These are phyloP conservation scores for Stagonosporopsis cucurbitacearum DNA, from an alignment of 2,329 filamentous ascomycete genomes.

Conservation along the genomic window DNA sequence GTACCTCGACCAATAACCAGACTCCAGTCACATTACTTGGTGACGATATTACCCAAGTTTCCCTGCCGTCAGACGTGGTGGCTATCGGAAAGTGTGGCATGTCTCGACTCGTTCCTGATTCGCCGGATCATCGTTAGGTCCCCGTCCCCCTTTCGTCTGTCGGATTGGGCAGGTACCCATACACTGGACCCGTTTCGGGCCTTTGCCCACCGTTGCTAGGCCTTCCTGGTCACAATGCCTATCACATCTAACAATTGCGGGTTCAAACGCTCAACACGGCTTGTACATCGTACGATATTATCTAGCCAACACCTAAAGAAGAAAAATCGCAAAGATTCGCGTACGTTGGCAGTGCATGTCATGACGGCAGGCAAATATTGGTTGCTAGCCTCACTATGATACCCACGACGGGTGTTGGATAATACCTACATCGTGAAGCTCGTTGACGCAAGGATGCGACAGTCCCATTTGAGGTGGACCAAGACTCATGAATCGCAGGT, in stretches of 20 bases:
- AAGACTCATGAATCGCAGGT: conserved; percentile 1
- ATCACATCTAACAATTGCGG: conserved; percentile 13
- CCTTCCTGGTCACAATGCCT: conserved; percentile 9
- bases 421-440: neutral
- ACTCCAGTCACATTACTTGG: neutral
- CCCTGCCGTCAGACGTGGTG: neutral
- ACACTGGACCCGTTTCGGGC: conserved; percentile 12
- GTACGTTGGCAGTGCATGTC: conserved; percentile 5
- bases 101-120: conserved; percentile 15
- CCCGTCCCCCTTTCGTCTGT: conserved; percentile 9
- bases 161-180: conserved; percentile 13
- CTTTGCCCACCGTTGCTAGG: conserved; percentile 13
- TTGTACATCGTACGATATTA: conserved; percentile 13
- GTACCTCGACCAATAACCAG: conserved; percentile 2
- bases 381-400: neutral
- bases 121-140: conserved; percentile 1
- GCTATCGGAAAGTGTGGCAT: conserved; percentile 8
- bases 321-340: conserved; percentile 3
- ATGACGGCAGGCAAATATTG: conserved; percentile 3
- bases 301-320: conserved; percentile 7
- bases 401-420: neutral
- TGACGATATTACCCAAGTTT: neutral
- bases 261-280: conserved; percentile 12
- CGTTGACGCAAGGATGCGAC: conserved; percentile 4
- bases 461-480: neutral